A percentile compares a stretch with the other conserved stretches of the same genome.
phyloP scores from a whole-genome alignment of 768 basidiomycete species.

The Cyclocybe aegerita region DNA sequence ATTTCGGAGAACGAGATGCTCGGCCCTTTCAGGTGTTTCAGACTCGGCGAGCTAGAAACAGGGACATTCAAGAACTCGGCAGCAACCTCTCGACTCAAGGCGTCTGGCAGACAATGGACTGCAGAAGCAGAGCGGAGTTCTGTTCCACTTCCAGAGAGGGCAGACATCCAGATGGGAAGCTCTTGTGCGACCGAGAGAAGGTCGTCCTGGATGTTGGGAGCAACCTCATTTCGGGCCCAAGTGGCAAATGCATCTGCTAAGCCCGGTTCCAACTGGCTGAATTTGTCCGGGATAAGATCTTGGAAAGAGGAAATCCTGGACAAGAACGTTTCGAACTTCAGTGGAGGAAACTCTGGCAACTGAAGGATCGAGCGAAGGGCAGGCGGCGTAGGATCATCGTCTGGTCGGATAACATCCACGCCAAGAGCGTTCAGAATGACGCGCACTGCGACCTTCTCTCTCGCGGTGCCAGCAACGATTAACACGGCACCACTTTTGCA shows the following conservation, averaged over 20 bases:
- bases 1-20: slow-evolving; percentile 8
- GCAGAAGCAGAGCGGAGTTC: slow-evolving; percentile 16
- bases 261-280: slow-evolving; percentile 17
- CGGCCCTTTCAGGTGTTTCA: slow-evolving; percentile 7
- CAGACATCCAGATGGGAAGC: slow-evolving; percentile 36
- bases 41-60: slow-evolving; percentile 12
- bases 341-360: slow-evolving; percentile 6
- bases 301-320: slow-evolving; percentile 16
- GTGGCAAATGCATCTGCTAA: slow-evolving; percentile 22
- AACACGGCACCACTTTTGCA: slow-evolving; percentile 25
- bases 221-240: slow-evolving; percentile 28
- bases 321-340: slow-evolving; percentile 12
- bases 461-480: slow-evolving; percentile 13
- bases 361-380: slow-evolving; percentile 18
- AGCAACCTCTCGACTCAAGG: slow-evolving; percentile 4
- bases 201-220: slow-evolving; percentile 4
- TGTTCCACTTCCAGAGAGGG: slow-evolving; percentile 5
- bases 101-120: slow-evolving; percentile 13
- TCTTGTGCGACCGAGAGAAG: slow-evolving; percentile 16
- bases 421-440: slow-evolving; percentile 10
- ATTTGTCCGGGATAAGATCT: slow-evolving; percentile 9
- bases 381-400: slow-evolving; percentile 16
- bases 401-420: slow-evolving; percentile 13
- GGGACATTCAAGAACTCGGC: slow-evolving; percentile 14
- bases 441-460: slow-evolving; percentile 8